Base-by-base conservation (phyloP, 202 grass and related monocot genomes). In the Setaria viridis region DNA sequence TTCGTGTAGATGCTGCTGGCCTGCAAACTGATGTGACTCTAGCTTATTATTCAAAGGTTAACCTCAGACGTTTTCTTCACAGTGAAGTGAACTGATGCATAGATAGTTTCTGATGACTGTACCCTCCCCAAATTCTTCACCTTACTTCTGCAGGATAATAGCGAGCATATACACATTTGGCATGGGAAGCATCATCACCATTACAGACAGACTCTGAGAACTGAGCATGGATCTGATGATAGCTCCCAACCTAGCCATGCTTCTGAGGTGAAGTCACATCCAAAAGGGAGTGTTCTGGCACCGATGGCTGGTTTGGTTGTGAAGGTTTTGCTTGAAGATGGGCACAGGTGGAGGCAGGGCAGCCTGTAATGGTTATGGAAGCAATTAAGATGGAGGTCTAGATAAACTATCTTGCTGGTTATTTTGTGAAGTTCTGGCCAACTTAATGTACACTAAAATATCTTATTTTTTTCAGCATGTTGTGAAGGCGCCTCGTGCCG, bases 341-440 rank as follows among this genome's bases (percentile, higher is more conserved):
- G 96, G 88, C 87, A 49, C 81, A 33, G 9, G 88, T 99, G 82
- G 88, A 95, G 68, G 84, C 85, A 69, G 90, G 86, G 19, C 91
- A 99, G 37, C 93, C 96, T 84, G 73, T 95, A 70, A 87, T 99
- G 88, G 96, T 99, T 67, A 94, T 99, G 30, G 96, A 99, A 91
- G 93, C 96, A 82, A 99, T 99, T 93, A 99, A 99, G 78, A 95
- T 99, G 96, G 96, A 99, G 96, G 96, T 99, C 35, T 9, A 69
- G 57, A 82, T 41, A 25, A 34, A 30, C 51, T 54, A 62, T 33
- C 5, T 62, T 66, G 3, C 9, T 7, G 29, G 11, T 62, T 48
- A 19, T n/a, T 46, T 83, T 58, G 58, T 47, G 4, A 65, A 43
- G 5, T 34, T 12, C 20, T 56, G 56, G 13, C 2, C 66, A 55